phyloP scores from a whole-genome alignment of 805 yeast genomes.

The Candida pini region DNA sequence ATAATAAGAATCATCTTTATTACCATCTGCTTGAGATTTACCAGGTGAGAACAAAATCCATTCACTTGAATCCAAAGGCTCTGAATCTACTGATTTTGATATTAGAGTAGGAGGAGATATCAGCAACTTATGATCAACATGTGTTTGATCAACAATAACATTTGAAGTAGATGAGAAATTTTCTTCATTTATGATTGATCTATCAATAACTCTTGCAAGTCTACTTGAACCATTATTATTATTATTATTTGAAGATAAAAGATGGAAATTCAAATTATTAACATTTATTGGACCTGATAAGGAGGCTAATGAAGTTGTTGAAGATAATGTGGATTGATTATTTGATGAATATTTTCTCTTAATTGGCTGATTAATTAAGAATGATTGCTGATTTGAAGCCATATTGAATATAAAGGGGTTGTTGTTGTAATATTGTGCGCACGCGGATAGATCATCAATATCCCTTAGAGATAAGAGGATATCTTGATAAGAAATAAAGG shows the following conservation, averaged over 20 bases:
- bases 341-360: constrained; percentile 12
- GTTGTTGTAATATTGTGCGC: too few relatives aligned
- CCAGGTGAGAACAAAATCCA: constrained; percentile 29
- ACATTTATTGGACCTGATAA: constrained; percentile 8
- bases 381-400: constrained; percentile 9
- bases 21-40: constrained; percentile 8
- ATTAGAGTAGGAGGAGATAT: too few relatives aligned
- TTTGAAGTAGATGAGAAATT: not conserved
- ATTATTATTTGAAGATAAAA: too few relatives aligned
- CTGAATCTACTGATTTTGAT: constrained; percentile 2
- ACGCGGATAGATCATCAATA: too few relatives aligned
- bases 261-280: constrained; percentile 10
- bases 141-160: too few relatives aligned
- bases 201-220: too few relatives aligned
- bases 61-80: constrained; percentile 20
- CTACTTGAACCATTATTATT: too few relatives aligned
- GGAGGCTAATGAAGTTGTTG: constrained; percentile 12
- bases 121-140: too few relatives aligned
- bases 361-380: constrained; percentile 7
- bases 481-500: too few relatives aligned
- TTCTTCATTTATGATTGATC: not conserved
- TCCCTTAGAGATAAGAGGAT: too few relatives aligned
- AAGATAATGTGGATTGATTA: constrained; percentile 14
- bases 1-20: constrained; percentile 10
- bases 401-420: constrained; percentile 1